phyloP scores from a whole-genome alignment of 148 eudicot genomes.

The Silene conica region DNA sequence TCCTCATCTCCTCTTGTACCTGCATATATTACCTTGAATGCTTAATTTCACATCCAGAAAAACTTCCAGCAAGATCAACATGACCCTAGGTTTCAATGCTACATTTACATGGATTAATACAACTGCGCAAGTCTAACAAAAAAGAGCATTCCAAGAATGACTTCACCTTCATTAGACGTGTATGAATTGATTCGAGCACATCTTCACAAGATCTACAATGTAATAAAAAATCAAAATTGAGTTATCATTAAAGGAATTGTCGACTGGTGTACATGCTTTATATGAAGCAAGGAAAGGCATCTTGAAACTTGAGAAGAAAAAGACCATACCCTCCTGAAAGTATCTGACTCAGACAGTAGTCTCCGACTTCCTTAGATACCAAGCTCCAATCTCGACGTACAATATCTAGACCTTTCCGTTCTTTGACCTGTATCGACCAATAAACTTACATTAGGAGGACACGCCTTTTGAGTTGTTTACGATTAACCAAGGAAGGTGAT shows the following conservation, averaged over 20 bases:
- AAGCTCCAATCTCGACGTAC: constrained; percentile 99
- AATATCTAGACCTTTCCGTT: constrained; percentile 98
- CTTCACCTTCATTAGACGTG: constrained; percentile 69
- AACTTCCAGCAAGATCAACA: constrained; percentile 15
- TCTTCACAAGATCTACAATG: constrained; percentile 87
- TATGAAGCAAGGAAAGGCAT: constrained; percentile 1
- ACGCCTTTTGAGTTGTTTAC: neutral
- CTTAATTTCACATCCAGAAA: constrained; percentile 14
- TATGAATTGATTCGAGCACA: constrained; percentile 93
- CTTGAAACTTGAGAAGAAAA: neutral
- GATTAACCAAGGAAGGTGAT: constrained; percentile 9
- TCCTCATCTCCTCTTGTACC: constrained; percentile 93
- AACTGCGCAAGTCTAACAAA: neutral
- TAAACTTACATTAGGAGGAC: constrained; percentile 9
- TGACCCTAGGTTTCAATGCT: neutral
- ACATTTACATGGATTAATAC: neutral
- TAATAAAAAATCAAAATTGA: constrained; percentile 10
- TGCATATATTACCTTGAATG: constrained; percentile 24
- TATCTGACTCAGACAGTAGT: constrained; percentile 88
- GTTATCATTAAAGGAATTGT: neutral
- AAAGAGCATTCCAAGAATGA: neutral
- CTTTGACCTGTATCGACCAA: constrained; percentile 57
- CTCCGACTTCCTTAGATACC: constrained; percentile 87
- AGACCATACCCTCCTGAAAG: constrained; percentile 76
- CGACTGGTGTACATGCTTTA: neutral